Base-by-base conservation (phyloP, 2,329 filamentous ascomycete species). In the Xylaria arbuscula region DNA sequence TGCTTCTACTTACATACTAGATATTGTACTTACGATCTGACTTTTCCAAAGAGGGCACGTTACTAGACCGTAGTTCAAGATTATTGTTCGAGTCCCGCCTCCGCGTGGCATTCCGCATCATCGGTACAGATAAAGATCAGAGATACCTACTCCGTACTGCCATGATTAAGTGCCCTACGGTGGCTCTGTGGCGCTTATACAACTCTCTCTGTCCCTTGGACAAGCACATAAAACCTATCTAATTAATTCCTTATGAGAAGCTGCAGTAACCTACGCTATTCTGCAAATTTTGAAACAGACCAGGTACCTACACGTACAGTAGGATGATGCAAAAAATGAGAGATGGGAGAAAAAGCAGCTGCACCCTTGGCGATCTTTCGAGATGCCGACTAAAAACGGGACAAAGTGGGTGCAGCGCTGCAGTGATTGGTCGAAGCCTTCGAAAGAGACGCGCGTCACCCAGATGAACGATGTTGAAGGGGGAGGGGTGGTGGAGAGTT, bases 381-480 rank as follows among this genome's bases (percentile, higher is more conserved):
- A 55, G 55, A 64, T 64, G 47, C 55, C 55, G 55, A 60, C 61
- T 24, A 45, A n/a, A 28, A 32, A 50, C 28, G 56, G 53, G 62
- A 64, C 57, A 67, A 70, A 69, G 54, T 47, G 62, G 68, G 53
- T 65, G 66, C 8, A n/a, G 40, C 38, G 5, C 32, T 2, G 15
- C 67, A 1, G 40, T 74, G 75, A 76, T 76, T 76, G 75, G 75
- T 15, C 36, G 17, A 38, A 54, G 15, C 15, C 48, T 40, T 40
- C 17, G 57, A 56, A 68, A 64, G 65, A 76, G 75, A 76, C 75
- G 75, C 75, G 75, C 75, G 75, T 76, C 75, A 72, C 72, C 66
- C 64, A 61, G 60, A 66, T 70, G 51, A 62, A 54, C 50, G 28
- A 36, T 54, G 59, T 64, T 32, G 59, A 62, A 66, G 64, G 45